Percentiles rank a stretch among this genome's conserved stretches.
phyloP scores from a whole-genome alignment of 768 basidiomycete species.

The Phanerochaete sordida region DNA sequence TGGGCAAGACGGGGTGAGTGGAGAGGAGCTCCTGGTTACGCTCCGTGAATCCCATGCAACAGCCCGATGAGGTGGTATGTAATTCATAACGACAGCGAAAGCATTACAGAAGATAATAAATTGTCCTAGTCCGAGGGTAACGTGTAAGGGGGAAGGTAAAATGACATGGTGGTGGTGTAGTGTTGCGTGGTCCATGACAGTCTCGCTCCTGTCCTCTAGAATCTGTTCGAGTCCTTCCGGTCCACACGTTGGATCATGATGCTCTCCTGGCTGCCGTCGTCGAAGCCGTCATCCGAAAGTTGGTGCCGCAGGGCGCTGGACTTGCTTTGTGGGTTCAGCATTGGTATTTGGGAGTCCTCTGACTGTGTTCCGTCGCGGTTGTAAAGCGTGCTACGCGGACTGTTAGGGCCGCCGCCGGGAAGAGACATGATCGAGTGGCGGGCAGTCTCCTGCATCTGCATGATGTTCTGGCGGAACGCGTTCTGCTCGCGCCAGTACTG shows the following conservation, averaged over 20 bases:
- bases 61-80: neutral
- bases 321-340: conserved; percentile 40
- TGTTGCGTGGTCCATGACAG: neutral
- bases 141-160: neutral
- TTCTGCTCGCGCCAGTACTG: conserved; percentile 94
- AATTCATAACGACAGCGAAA: neutral
- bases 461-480: conserved; percentile 75
- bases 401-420: conserved; percentile 36
- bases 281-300: conserved; percentile 43
- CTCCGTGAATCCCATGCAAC: neutral
- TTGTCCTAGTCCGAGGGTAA: conserved; percentile 2
- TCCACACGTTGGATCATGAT: conserved; percentile 37
- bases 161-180: neutral
- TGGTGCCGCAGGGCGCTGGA: conserved; percentile 56
- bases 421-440: conserved; percentile 62
- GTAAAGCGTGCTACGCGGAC: conserved; percentile 47
- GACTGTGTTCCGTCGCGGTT: conserved; percentile 41
- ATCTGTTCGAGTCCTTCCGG: conserved; percentile 9
- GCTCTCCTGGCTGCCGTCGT: conserved; percentile 43
- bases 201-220: conserved; percentile 10
- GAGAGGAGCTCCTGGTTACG: neutral
- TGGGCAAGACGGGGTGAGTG: neutral
- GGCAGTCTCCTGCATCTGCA: conserved; percentile 76
- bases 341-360: conserved; percentile 55
- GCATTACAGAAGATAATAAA: conserved; percentile 1